These are phyloP conservation scores for Fusarium anguioides DNA, from an alignment of 2,329 filamentous ascomycete genomes.

Conservation along the genomic window DNA sequence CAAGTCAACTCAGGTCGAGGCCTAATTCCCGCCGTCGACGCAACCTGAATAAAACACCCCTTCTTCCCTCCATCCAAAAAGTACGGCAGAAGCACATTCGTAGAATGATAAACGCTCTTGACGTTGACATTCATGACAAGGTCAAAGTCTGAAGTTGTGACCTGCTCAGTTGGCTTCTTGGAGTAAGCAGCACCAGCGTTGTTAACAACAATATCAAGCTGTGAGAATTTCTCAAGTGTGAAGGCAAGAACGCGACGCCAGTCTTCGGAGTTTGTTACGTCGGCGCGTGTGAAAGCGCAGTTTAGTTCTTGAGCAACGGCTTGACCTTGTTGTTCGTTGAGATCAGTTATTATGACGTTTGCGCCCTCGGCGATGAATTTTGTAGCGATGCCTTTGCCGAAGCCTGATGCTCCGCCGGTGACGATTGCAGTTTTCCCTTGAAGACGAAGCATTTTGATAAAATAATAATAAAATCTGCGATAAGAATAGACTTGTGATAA, in stretches of 20 bases:
- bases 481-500: not conserved
- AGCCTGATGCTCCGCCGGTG: constrained; percentile 59
- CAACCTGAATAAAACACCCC: constrained; percentile 73
- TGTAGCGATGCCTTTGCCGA: constrained; percentile 47
- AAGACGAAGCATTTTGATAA: constrained; percentile 48
- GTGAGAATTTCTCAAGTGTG: constrained; percentile 59
- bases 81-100: constrained; percentile 69
- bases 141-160: constrained; percentile 75
- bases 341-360: constrained; percentile 65
- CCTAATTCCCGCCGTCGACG: constrained; percentile 68
- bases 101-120: constrained; percentile 72
- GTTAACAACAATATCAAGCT: constrained; percentile 69
- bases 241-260: constrained; percentile 63
- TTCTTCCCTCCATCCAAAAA: constrained; percentile 68
- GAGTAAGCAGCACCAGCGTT: constrained; percentile 69
- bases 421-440: constrained; percentile 56
- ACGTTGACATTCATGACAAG: constrained; percentile 76
- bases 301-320: constrained; percentile 59
- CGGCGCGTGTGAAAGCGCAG: constrained; percentile 51
- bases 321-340: constrained; percentile 64
- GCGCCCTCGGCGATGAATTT: constrained; percentile 28
- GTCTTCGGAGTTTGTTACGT: constrained; percentile 54
- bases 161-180: constrained; percentile 72
- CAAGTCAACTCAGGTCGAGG: constrained; percentile 73
- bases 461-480: too few relatives aligned